Evolutionary conservation across 768 basidiomycete species (phyloP).

Genomic region (Vararia minispora): DNA sequence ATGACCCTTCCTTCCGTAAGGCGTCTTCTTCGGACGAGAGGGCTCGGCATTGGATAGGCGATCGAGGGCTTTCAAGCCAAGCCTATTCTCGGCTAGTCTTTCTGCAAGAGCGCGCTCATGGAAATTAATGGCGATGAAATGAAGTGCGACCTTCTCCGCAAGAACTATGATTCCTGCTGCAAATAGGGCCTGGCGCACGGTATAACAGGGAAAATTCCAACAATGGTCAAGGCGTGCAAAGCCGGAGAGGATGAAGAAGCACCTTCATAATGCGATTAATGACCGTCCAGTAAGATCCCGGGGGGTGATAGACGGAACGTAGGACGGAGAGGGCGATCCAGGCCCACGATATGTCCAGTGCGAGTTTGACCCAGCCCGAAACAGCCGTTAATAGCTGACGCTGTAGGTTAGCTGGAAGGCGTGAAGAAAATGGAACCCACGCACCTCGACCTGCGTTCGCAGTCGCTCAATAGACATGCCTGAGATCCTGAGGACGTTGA

Average conservation of each 20-base stretch:
- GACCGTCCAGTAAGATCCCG: slow-evolving; percentile 54
- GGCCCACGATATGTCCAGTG: slow-evolving; percentile 54
- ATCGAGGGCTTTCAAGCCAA: slow-evolving; percentile 62
- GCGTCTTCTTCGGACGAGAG: slow-evolving; percentile 23
- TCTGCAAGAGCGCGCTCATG: slow-evolving; percentile 69
- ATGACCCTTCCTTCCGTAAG: slow-evolving; percentile 31
- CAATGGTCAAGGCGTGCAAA: slow-evolving; percentile 1
- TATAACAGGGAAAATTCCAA: background rate
- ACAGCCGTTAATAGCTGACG: slow-evolving; percentile 55
- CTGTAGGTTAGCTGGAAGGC: background rate
- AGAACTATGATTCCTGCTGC: slow-evolving; percentile 32
- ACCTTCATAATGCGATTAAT: slow-evolving; percentile 68
- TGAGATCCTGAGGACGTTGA: slow-evolving; percentile 40
- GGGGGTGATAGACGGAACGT: slow-evolving; percentile 43
- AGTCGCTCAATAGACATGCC: slow-evolving; percentile 56
- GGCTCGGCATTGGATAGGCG: slow-evolving; percentile 58
- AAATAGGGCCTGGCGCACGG: slow-evolving; percentile 30
- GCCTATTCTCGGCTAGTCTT: slow-evolving; percentile 55
- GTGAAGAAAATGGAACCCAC: slow-evolving; percentile 4
- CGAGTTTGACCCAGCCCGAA: slow-evolving; percentile 58
- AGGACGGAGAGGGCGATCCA: slow-evolving; percentile 68
- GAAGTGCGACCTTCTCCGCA: slow-evolving; percentile 51
- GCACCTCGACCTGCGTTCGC: slow-evolving; percentile 59
- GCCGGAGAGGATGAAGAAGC: slow-evolving; percentile 8
- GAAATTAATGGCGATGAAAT: slow-evolving; percentile 72